These are phyloP conservation scores for Penicillium sp. DNA, from an alignment of 2,329 filamentous ascomycete species.

Conservation along the genomic window DNA sequence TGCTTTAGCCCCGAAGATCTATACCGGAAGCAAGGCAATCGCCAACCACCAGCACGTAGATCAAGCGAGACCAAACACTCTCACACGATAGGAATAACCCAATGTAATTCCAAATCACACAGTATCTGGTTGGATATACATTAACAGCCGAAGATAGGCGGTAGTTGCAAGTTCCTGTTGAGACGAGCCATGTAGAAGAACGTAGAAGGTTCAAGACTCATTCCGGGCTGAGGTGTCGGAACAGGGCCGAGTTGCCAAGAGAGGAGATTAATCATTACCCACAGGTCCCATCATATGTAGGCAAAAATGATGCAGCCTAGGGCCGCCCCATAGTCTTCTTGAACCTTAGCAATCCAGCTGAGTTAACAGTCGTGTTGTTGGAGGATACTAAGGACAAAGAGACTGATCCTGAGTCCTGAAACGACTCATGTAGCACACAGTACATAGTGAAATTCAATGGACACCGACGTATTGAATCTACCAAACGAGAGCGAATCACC, in stretches of 20 bases:
- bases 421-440: too few species aligned
- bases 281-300: slow-evolving; percentile 16
- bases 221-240: slow-evolving; percentile 9
- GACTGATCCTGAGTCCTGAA: neutral
- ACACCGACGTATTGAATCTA: neutral
- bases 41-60: neutral
- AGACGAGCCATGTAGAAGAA: neutral
- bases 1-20: slow-evolving; percentile 4
- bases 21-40: neutral
- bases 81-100: neutral
- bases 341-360: slow-evolving; percentile 11
- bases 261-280: slow-evolving; percentile 11
- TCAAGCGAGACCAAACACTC: neutral
- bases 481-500: neutral
- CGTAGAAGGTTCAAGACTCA: slow-evolving; percentile 5
- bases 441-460: neutral
- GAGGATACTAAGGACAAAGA: neutral
- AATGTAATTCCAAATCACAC: neutral
- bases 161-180: too few species aligned
- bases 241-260: slow-evolving; percentile 9
- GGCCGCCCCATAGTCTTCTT: slow-evolving; percentile 18
- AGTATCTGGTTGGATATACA: neutral
- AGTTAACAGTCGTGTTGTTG: slow-evolving; percentile 5
- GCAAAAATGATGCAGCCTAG: slow-evolving; percentile 25
- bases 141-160: too few species aligned